Conservation (phyloP, 495 filamentous ascomycete genomes). For the Trichoderma reesei region DNA sequence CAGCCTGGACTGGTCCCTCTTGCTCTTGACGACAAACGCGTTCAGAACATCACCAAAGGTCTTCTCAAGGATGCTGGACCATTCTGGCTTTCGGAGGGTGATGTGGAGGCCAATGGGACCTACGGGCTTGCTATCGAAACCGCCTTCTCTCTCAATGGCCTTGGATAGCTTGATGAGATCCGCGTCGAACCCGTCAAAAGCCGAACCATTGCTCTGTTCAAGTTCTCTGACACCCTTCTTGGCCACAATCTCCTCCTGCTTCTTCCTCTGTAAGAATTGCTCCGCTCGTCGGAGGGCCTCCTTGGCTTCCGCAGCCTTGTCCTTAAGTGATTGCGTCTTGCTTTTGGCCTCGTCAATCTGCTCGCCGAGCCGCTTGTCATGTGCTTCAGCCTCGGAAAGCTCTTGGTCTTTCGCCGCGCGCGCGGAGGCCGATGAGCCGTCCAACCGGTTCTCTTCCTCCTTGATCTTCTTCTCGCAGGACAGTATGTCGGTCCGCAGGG, state of each 20-base stretch:
- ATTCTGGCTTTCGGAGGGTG: conserved; percentile 64
- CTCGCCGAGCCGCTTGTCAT: conserved; percentile 32
- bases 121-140: conserved; percentile 63
- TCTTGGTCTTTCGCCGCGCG: conserved; percentile 27
- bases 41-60: conserved; percentile 53
- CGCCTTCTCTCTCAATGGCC: conserved; percentile 53
- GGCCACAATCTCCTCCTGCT: conserved; percentile 40
- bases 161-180: conserved; percentile 54
- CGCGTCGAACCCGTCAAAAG: conserved; percentile 44
- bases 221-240: conserved; percentile 27
- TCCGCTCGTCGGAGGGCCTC: conserved; percentile 32
- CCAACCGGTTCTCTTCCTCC: conserved; percentile 35
- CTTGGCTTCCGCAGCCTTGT: conserved; percentile 24
- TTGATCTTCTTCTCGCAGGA: conserved; percentile 29
- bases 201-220: conserved; percentile 21
- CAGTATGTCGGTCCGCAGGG: conserved; percentile 25
- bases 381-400: conserved; percentile 40
- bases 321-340: conserved; percentile 22
- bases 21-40: conserved; percentile 71
- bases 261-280: conserved; percentile 31
- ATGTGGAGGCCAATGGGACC: conserved; percentile 76
- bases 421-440: conserved; percentile 45
- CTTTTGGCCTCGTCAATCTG: conserved; percentile 28
- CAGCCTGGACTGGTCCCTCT: conserved; percentile 56
- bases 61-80: conserved; percentile 75